These are phyloP conservation scores for Populus euphratica DNA, from an alignment of 345 rosid species.

Conservation along the genomic window DNA sequence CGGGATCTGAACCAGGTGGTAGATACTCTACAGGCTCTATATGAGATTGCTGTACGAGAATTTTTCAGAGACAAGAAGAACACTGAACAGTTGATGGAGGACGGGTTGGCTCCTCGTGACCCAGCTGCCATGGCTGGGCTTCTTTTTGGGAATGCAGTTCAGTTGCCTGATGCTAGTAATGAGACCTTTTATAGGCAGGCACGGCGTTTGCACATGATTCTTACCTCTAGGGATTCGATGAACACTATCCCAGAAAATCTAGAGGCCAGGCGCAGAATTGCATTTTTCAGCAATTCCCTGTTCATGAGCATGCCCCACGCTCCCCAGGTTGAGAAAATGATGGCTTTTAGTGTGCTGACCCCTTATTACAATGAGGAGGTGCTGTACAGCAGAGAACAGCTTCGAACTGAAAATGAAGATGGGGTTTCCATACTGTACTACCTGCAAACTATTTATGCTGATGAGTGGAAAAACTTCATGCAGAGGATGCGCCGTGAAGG, in stretches of 20 bases:
- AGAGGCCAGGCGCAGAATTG: constrained; percentile 92
- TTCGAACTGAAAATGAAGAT: constrained; percentile 86
- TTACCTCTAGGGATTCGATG: constrained; percentile 90
- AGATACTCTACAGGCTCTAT: constrained; percentile 78
- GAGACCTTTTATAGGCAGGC: constrained; percentile 79
- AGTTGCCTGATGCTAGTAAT: constrained; percentile 62
- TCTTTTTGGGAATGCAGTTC: constrained; percentile 74
- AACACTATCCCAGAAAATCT: constrained; percentile 73
- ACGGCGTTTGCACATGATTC: constrained; percentile 81
- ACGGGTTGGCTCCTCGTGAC: constrained; percentile 74
- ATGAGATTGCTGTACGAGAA: constrained; percentile 78
- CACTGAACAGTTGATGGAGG: constrained; percentile 55
- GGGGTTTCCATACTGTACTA: constrained; percentile 87
- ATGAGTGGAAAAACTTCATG: constrained; percentile 89
- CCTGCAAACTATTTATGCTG: constrained; percentile 84
- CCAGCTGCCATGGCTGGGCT: constrained; percentile 66
- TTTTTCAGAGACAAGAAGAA: constrained; percentile 65
- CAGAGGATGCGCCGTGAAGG: constrained; percentile 94
- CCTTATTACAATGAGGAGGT: constrained; percentile 95
- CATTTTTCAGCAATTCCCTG: constrained; percentile 93
- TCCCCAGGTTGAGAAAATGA: constrained; percentile 98
- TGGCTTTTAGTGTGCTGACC: constrained; percentile 92
- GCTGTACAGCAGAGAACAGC: constrained; percentile 80
- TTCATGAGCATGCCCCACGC: constrained; percentile 99
- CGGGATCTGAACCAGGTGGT: constrained; percentile 65